Conservation (phyloP, 345 rosid genomes). For the Schrenkiella parvula region DNA sequence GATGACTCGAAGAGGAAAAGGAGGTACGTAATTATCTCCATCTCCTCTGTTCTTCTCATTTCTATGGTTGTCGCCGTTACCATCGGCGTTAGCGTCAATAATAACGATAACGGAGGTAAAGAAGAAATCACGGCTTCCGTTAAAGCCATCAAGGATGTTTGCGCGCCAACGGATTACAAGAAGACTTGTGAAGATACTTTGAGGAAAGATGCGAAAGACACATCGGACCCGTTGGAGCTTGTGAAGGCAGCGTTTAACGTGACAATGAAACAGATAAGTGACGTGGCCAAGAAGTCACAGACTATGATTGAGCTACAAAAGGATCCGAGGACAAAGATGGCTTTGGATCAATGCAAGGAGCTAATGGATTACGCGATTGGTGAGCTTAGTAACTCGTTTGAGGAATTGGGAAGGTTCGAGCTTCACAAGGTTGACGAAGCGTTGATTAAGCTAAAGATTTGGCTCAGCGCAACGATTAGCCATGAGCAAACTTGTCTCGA, state of each 20-base stretch:
- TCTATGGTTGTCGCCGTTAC: slow-evolving; percentile 54
- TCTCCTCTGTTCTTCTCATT: slow-evolving; percentile 47
- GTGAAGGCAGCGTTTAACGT: slow-evolving; percentile 44
- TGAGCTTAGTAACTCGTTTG: slow-evolving; percentile 47
- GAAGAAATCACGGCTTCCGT: slow-evolving; percentile 33
- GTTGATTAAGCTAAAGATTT: slow-evolving; percentile 44
- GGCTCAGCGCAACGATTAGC: slow-evolving; percentile 76
- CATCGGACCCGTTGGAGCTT: slow-evolving; percentile 59
- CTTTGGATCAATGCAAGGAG: slow-evolving; percentile 56
- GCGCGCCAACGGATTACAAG: slow-evolving; percentile 57
- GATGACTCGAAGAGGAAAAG: slow-evolving; percentile 35
- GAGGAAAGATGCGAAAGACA: slow-evolving; percentile 31
- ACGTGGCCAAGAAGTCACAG: slow-evolving; percentile 45
- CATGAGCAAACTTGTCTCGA: slow-evolving; percentile 76
- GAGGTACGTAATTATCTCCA: slow-evolving; percentile 37
- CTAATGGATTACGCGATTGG: slow-evolving; percentile 50
- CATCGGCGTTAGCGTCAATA: slow-evolving; percentile 31
- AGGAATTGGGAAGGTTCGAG: slow-evolving; percentile 38
- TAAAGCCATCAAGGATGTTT: slow-evolving; percentile 59
- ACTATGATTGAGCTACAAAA: slow-evolving; percentile 46
- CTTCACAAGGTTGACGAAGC: slow-evolving; percentile 25
- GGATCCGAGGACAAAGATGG: slow-evolving; percentile 47
- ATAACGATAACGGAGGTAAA: background rate
- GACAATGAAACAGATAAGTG: slow-evolving; percentile 36
- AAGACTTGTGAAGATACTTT: slow-evolving; percentile 50